Conservation (phyloP, 2,329 filamentous ascomycete species). For the Orbilia brochopaga region DNA sequence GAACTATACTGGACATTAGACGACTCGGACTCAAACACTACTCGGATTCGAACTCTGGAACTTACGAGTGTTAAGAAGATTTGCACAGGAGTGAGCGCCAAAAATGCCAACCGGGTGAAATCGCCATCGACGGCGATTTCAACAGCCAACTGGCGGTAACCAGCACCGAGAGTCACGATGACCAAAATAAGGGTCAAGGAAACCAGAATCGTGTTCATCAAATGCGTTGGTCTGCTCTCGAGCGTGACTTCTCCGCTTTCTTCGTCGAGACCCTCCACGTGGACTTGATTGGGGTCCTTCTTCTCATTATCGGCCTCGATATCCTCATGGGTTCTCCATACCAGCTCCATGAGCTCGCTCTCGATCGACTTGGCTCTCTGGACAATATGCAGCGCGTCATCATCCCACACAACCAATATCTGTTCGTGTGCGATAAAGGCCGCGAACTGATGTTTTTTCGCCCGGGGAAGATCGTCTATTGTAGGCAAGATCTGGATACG, state of each 20-base stretch:
- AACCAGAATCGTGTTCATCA: constrained; percentile 74
- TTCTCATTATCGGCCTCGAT: constrained; percentile 65
- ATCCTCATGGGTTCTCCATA: constrained; percentile 70
- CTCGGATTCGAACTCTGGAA: constrained; percentile 14
- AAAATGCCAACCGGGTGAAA: constrained; percentile 69
- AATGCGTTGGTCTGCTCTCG: constrained; percentile 70
- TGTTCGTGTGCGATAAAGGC: constrained; percentile 76
- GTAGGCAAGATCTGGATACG: constrained; percentile 76
- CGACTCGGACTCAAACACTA: too few species aligned
- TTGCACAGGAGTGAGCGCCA: constrained; percentile 72
- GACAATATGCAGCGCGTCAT: constrained; percentile 74
- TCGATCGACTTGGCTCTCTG: constrained; percentile 74
- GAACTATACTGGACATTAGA: constrained; percentile 61
- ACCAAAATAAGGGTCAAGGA: constrained; percentile 71
- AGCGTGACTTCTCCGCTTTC: constrained; percentile 72
- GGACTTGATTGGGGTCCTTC: constrained; percentile 56
- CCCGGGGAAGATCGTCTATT: constrained; percentile 71
- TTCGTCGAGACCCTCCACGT: constrained; percentile 69
- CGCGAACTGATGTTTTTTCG: constrained; percentile 79
- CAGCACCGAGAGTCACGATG: constrained; percentile 70
- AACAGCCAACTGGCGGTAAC: constrained; percentile 72
- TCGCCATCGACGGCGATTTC: constrained; percentile 70
- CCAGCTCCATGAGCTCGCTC: constrained; percentile 75
- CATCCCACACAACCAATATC: constrained; percentile 80
- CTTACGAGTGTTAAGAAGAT: constrained; percentile 75